These are phyloP conservation scores for Pestalotiopsis sp. DNA, from an alignment of 2,329 filamentous ascomycete species.

Conservation along the genomic window DNA sequence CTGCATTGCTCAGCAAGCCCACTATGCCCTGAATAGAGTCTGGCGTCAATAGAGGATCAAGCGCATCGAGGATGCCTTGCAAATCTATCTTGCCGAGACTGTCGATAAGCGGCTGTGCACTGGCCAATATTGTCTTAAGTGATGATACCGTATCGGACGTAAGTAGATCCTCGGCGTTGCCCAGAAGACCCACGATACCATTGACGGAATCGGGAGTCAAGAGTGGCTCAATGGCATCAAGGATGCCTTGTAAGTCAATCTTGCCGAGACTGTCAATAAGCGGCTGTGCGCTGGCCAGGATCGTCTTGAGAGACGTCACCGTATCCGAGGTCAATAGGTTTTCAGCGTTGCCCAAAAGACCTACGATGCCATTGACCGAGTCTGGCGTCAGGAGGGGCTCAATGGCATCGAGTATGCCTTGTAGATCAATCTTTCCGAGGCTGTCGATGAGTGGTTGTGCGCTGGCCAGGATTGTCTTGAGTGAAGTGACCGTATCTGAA, in stretches of 20 bases:
- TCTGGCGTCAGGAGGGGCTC: conserved; percentile 33
- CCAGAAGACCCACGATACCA: conserved; percentile 31
- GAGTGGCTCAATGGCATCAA: conserved; percentile 35
- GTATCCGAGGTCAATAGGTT: conserved; percentile 26
- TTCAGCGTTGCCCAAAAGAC: conserved; percentile 28
- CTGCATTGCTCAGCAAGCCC: conserved; percentile 26
- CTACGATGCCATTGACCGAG: conserved; percentile 28
- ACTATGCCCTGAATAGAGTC: conserved; percentile 30
- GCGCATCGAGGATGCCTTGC: conserved; percentile 21
- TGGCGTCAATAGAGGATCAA: conserved; percentile 37
- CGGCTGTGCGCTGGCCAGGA: conserved; percentile 26
- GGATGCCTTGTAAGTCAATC: conserved; percentile 26
- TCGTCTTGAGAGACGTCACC: conserved; percentile 24
- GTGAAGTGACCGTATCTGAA: conserved; percentile 25
- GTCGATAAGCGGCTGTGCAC: conserved; percentile 29
- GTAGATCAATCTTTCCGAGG: conserved; percentile 31
- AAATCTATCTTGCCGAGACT: conserved; percentile 33
- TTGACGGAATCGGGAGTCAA: conserved; percentile 35
- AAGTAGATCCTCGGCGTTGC: conserved; percentile 28
- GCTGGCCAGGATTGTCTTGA: conserved; percentile 25
- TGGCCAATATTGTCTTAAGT: conserved; percentile 26
- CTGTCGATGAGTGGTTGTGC: conserved; percentile 31
- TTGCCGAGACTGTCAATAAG: conserved; percentile 32
- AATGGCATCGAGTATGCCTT: conserved; percentile 26
- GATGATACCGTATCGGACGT: conserved; percentile 26